These are phyloP conservation scores for Lactifluus hygrophoroides DNA, from an alignment of 768 basidiomycete species.

Conservation along the genomic window DNA sequence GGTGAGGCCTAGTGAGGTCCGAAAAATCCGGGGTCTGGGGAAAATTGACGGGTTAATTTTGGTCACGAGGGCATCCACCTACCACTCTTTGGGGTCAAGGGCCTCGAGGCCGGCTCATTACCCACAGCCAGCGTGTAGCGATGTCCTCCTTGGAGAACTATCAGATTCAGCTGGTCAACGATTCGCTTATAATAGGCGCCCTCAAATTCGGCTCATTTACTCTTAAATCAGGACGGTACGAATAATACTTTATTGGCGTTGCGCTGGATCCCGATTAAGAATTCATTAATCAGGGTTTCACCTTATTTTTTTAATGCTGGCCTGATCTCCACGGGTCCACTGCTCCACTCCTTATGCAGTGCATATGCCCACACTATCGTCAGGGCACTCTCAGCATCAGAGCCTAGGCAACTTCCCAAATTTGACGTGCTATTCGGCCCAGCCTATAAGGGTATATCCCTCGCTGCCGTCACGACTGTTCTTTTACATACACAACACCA, in stretches of 20 bases:
- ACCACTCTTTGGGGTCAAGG: no score
- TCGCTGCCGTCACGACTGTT: constrained; percentile 79
- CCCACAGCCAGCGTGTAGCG: background rate
- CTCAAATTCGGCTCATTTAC: constrained; percentile 89
- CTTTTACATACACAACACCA: constrained; percentile 59
- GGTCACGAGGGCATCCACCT: no score
- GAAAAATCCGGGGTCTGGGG: background rate
- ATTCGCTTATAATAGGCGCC: constrained; percentile 59
- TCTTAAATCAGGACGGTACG: constrained; percentile 90
- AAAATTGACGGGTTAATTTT: background rate
- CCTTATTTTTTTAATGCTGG: constrained; percentile 99
- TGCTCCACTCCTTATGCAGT: constrained; percentile 65
- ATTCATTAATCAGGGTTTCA: constrained; percentile 43
- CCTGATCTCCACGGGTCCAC: constrained; percentile 72
- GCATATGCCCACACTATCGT: constrained; percentile 82
- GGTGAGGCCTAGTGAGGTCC: background rate
- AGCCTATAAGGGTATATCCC: constrained; percentile 94
- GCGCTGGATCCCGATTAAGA: constrained; percentile 5
- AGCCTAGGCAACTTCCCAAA: constrained; percentile 25
- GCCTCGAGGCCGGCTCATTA: background rate
- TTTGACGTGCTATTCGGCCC: constrained; percentile 93
- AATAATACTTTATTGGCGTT: background rate
- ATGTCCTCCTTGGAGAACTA: constrained; percentile 35
- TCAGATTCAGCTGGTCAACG: constrained; percentile 59
- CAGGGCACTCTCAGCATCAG: constrained; percentile 35